Conservation (phyloP, 1,139 yeast genomes). For the Citeromyces siamensis region DNA sequence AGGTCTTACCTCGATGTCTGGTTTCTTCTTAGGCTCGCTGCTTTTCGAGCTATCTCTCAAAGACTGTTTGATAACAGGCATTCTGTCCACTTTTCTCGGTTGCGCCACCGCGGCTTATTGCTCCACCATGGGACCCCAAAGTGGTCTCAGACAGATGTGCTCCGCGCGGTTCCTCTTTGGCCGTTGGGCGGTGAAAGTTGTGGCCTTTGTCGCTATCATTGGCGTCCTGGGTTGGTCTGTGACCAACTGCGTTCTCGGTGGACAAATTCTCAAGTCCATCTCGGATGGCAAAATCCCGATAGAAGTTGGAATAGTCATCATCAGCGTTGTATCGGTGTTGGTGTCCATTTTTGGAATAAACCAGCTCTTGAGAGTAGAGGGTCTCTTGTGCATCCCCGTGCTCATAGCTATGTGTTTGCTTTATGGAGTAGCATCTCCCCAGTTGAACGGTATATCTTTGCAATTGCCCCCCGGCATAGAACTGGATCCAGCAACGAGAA, state of each 20-base stretch:
- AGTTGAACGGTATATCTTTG: conserved; percentile 25
- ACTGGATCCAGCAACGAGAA: conserved; percentile 23
- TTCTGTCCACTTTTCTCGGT: conserved; percentile 53
- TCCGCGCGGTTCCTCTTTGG: conserved; percentile 71
- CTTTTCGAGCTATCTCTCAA: conserved; percentile 54
- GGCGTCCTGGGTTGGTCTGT: conserved; percentile 86
- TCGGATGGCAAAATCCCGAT: conserved; percentile 54
- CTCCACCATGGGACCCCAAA: conserved; percentile 75
- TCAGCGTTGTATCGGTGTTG: conserved; percentile 47
- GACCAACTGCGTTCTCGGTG: conserved; percentile 77
- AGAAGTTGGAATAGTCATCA: conserved; percentile 63
- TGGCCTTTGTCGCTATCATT: conserved; percentile 53
- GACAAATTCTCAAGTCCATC: conserved; percentile 59
- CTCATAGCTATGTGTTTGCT: conserved; percentile 54
- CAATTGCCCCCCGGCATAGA: conserved; percentile 23
- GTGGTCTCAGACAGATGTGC: conserved; percentile 83
- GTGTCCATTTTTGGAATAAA: conserved; percentile 72
- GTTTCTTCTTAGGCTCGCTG: conserved; percentile 64
- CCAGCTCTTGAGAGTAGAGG: conserved; percentile 56
- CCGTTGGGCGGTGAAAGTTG: conserved; percentile 69
- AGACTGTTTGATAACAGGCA: conserved; percentile 48
- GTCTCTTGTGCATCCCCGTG: conserved; percentile 58
- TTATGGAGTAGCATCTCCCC: conserved; percentile 53
- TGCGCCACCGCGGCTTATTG: conserved; percentile 72
- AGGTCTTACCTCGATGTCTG: conserved; percentile 75